phyloP scores from a whole-genome alignment of 164 flowering plant genomes.

The Piper longum region DNA sequence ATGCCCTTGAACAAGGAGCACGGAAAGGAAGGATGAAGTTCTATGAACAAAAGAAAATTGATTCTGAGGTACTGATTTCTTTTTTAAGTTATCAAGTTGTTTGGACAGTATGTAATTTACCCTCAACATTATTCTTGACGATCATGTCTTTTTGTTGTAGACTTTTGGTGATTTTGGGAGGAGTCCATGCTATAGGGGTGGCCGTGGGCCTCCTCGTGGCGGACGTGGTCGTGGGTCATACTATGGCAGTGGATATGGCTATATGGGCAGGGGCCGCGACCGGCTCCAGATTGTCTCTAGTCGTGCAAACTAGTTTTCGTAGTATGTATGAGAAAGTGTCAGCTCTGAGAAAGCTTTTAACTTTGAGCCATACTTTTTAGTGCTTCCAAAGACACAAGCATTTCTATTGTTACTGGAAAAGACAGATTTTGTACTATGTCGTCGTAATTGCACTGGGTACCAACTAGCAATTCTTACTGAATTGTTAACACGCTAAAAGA shows the following conservation, averaged over 20 bases:
- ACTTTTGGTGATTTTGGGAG: constrained; percentile 70
- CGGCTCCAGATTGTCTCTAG: constrained; percentile 3
- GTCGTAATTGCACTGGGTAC: not conserved
- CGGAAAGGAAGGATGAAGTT: constrained; percentile 43
- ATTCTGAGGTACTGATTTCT: constrained; percentile 46
- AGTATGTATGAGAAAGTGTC: not conserved
- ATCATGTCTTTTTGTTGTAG: constrained; percentile 19
- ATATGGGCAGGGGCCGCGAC: constrained; percentile 47
- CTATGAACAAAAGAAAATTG: constrained; percentile 60
- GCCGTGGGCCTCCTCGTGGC: constrained; percentile 51
- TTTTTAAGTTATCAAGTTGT: not conserved
- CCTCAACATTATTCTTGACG: not conserved
- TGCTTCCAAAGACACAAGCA: constrained; percentile 1
- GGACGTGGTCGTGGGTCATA: constrained; percentile 40
- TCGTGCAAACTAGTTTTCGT: constrained; percentile 14
- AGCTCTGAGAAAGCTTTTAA: not conserved
- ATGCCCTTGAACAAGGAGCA: constrained; percentile 35
- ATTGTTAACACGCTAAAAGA: too few relatives aligned
- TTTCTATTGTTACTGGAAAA: not conserved
- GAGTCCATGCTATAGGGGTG: constrained; percentile 58
- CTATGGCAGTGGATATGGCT: constrained; percentile 55
- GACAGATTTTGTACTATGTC: not conserved
- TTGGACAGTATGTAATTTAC: not conserved
- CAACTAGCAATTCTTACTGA: too few relatives aligned
- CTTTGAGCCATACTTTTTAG: not conserved